Conservation (phyloP, 139 green algal genomes). For the Deuterostichococcus epilithicus region DNA sequence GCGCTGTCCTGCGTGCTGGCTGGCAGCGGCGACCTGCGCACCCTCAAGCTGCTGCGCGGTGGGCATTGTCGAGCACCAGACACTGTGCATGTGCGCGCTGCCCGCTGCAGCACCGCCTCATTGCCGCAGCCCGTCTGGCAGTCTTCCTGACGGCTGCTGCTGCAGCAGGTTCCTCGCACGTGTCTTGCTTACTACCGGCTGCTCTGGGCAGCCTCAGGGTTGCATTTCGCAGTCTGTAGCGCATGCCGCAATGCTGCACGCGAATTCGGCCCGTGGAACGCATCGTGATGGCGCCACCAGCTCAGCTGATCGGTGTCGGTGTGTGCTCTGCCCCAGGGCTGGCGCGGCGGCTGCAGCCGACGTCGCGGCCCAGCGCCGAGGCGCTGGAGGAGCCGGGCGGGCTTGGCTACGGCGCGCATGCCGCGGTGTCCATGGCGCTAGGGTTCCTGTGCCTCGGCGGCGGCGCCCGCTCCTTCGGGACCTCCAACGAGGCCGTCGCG, state of each 20-base stretch:
- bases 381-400: background rate
- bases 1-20: slow-evolving; percentile 87
- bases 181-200: too few species aligned
- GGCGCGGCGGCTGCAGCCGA: slow-evolving; percentile 39
- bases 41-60: slow-evolving; percentile 81
- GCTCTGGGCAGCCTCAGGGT: too few species aligned
- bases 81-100: too few species aligned
- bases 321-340: slow-evolving; percentile 32
- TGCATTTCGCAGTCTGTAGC: too few species aligned
- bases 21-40: slow-evolving; percentile 83
- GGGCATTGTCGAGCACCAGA: background rate
- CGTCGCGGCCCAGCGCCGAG: background rate
- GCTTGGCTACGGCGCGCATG: slow-evolving; percentile 80
- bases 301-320: too few species aligned
- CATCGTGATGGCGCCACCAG: too few species aligned
- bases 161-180: too few species aligned
- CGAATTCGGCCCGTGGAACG: too few species aligned
- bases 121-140: too few species aligned
- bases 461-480: slow-evolving; percentile 72
- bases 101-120: too few species aligned
- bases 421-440: slow-evolving; percentile 74
- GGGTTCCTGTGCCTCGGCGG: slow-evolving; percentile 91
- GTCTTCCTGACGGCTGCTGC: too few species aligned
- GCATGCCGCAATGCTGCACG: too few species aligned
- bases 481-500: slow-evolving; percentile 66